A percentile compares a stretch with the other conserved stretches of the same genome.
phyloP scores from a whole-genome alignment of 2,329 filamentous ascomycete genomes.

The Penicillium sp. region DNA sequence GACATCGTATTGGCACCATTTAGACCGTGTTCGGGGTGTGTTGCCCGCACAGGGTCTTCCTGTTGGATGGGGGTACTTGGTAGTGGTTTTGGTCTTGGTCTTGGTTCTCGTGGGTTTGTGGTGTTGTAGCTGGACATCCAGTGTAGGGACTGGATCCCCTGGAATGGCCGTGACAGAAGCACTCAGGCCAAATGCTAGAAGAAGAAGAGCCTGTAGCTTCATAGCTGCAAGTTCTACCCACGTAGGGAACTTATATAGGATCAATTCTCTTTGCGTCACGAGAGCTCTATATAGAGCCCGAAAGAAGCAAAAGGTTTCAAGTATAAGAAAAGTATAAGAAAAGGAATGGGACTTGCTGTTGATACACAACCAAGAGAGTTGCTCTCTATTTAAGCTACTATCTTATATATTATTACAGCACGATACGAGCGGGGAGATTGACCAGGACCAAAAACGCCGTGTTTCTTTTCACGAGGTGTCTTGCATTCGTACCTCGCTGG shows the following conservation, averaged over 20 bases:
- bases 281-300: neutral
- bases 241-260: neutral
- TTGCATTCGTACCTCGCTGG: neutral
- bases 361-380: neutral
- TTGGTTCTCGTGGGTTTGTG: neutral
- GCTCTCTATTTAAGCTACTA: neutral
- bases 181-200: constrained; percentile 5
- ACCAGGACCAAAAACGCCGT: neutral
- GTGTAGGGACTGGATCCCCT: neutral
- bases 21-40: constrained; percentile 6
- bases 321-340: neutral
- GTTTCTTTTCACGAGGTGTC: constrained; percentile 3
- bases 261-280: neutral
- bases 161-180: constrained; percentile 4
- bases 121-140: neutral
- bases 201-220: constrained; percentile 4
- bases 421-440: neutral
- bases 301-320: neutral
- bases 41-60: constrained; percentile 10
- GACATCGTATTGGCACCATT: constrained; percentile 18
- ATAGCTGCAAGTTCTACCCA: neutral
- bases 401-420: neutral
- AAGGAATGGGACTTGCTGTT: neutral
- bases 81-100: neutral
- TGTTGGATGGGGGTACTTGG: neutral